Conservation (phyloP, 257 asterid genomes). For the Agastache rugosa region DNA sequence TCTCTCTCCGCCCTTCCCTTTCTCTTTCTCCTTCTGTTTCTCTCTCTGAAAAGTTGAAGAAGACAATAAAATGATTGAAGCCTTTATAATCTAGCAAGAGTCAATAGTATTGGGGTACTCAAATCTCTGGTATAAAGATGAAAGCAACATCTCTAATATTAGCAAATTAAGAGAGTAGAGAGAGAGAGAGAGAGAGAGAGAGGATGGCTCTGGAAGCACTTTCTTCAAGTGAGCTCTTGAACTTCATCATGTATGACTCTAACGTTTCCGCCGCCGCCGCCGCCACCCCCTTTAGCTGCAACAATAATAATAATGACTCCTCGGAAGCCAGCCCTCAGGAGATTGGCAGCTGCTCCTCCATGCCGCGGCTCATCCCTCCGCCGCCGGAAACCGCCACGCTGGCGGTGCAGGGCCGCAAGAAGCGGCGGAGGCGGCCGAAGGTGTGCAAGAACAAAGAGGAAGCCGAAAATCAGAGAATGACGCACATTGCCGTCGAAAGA, state of each 20-base stretch:
- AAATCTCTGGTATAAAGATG: slow-evolving; percentile 48
- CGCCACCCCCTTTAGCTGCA: slow-evolving; percentile 42
- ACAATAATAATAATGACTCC: slow-evolving; percentile 35
- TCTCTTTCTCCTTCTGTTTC: neutral
- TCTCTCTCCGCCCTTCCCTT: neutral
- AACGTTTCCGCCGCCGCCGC: slow-evolving; percentile 35
- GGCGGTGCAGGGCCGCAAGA: slow-evolving; percentile 59
- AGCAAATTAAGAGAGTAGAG: neutral
- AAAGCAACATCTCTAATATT: slow-evolving; percentile 29
- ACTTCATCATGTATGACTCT: slow-evolving; percentile 76
- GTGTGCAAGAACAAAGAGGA: slow-evolving; percentile 87
- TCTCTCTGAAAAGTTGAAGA: slow-evolving; percentile 47
- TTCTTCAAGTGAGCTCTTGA: slow-evolving; percentile 70
- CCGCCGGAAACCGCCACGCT: slow-evolving; percentile 23
- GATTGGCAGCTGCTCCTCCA: slow-evolving; percentile 36
- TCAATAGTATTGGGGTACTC: slow-evolving; percentile 65
- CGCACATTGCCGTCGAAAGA: slow-evolving; percentile 97
- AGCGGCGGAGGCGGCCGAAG: slow-evolving; percentile 73
- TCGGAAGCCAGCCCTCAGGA: slow-evolving; percentile 42
- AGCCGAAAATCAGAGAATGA: slow-evolving; percentile 94
- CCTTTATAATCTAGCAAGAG: slow-evolving; percentile 57
- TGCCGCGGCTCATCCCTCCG: slow-evolving; percentile 26
- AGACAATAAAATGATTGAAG: slow-evolving; percentile 71
- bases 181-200: neutral
- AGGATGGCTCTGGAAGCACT: slow-evolving; percentile 86